These are phyloP conservation scores for Hura crepitans DNA, from an alignment of 441 rosid genomes.

Conservation along the genomic window DNA sequence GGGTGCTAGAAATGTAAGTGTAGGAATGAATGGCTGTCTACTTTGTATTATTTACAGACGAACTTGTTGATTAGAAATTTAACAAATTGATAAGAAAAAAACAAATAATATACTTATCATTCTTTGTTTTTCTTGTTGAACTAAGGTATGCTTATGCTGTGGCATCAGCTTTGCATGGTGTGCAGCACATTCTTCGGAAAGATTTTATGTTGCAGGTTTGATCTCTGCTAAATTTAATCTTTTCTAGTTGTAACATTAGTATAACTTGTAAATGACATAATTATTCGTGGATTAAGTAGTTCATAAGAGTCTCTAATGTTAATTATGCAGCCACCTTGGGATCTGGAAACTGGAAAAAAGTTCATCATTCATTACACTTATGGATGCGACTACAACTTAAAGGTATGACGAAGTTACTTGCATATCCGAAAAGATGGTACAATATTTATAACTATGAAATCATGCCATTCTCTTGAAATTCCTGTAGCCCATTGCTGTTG, in stretches of 20 bases:
- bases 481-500: background rate
- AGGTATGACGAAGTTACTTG: conserved; percentile 32
- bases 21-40: background rate
- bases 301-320: conserved; percentile 4
- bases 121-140: conserved; percentile 2
- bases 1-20: conserved; percentile 77
- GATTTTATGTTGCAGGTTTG: conserved; percentile 69
- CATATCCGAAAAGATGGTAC: background rate
- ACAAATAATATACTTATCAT: background rate
- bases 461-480: no score
- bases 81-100: background rate
- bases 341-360: conserved; percentile 37
- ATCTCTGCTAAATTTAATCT: conserved; percentile 6
- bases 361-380: conserved; percentile 66
- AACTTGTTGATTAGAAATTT: background rate
- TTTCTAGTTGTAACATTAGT: background rate
- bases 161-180: conserved; percentile 60
- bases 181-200: conserved; percentile 49
- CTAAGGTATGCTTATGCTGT: conserved; percentile 72
- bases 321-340: conserved; percentile 60
- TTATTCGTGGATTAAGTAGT: background rate
- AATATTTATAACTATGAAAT: background rate
- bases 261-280: background rate
- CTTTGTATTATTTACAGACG: background rate
- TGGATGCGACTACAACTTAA: conserved; percentile 54